Base-by-base conservation (phyloP, 805 yeast species). In the Kazachstania martiniae region DNA sequence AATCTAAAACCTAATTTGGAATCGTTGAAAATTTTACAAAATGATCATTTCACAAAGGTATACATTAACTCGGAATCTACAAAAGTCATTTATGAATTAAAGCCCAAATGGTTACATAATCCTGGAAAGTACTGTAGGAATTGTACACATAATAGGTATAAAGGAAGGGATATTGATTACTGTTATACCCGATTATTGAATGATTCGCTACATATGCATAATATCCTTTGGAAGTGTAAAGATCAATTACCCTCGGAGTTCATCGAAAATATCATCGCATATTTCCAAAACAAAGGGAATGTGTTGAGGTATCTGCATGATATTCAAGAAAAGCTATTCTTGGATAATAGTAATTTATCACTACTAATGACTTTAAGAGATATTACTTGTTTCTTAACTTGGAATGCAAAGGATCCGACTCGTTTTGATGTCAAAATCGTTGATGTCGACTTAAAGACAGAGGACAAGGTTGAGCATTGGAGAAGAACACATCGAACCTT, bases 381-480 rank as follows among this genome's bases (percentile, higher is more conserved):
- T 33, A 53, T 61, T 3, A 51, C 66, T 1, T 44, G 60, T 6
- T 61, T 60, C 35, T 27, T 62, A 5, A 37, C 32, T 18, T 46
- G 62, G 42, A 25, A 41, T 10, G 31, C 34, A 2, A 24, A 16
- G 3, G 28, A 2, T 42, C 18, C 13, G 3, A 17, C n/a, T 1
- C 28, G 23, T 12, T 14, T 34, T 12, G 27, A 31, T 9, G 46
- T 41, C 4, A 42, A 36, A 6, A 53, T 74, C 10, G 66, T 71
- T 24, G 80, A 74, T 47, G 59, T 70, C 28, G 80, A 74, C 42
- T 60, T 70, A 29, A 74, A 74, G 46, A 65, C 70, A 3, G 54
- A 46, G 10, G 38, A 51, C 16, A 72, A 69, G 36, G 64, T 62
- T 55, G 42, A 49, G 17, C 68, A 70, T 42, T 73, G 80, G 80